These are phyloP conservation scores for Amphirosellinia nigrospora DNA, from an alignment of 495 filamentous ascomycete genomes.

Conservation along the genomic window DNA sequence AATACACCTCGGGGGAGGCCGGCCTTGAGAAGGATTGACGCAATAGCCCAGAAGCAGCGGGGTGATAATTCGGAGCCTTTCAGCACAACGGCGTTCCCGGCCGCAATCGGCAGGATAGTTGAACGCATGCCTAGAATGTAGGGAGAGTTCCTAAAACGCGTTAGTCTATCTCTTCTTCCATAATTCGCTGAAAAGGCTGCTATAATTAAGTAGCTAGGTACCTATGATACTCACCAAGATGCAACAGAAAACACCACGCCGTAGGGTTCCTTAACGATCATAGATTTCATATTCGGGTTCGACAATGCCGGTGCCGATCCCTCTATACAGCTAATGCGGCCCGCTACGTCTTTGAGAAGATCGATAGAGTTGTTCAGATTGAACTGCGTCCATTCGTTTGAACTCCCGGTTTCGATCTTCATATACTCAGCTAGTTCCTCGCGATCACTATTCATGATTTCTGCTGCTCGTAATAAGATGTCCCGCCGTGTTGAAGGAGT, in stretches of 20 bases:
- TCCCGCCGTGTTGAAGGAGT: not conserved
- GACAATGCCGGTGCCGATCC: not conserved
- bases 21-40: not conserved
- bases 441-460: not conserved
- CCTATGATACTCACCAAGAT: not conserved
- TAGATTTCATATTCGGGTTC: not conserved
- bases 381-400: slow-evolving; percentile 6
- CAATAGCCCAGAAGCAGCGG: slow-evolving; percentile 4
- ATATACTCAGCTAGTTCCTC: not conserved
- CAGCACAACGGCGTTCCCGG: not conserved
- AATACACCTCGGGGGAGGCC: not conserved
- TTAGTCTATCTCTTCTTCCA: not conserved
- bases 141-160: not conserved
- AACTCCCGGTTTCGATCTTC: not conserved
- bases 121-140: not conserved
- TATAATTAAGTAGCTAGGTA: not conserved
- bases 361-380: slow-evolving; percentile 2
- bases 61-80: not conserved
- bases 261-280: not conserved
- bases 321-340: not conserved
- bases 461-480: slow-evolving; percentile 2
- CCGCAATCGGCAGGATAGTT: not conserved
- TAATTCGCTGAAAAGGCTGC: not conserved
- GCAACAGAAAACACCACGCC: not conserved
- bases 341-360: slow-evolving; percentile 4